Evolutionary conservation across 2,329 filamentous ascomycete genomes (phyloP), one percentile per base, ranked within the genome.

Genomic region (Alternaria brassicae): DNA sequence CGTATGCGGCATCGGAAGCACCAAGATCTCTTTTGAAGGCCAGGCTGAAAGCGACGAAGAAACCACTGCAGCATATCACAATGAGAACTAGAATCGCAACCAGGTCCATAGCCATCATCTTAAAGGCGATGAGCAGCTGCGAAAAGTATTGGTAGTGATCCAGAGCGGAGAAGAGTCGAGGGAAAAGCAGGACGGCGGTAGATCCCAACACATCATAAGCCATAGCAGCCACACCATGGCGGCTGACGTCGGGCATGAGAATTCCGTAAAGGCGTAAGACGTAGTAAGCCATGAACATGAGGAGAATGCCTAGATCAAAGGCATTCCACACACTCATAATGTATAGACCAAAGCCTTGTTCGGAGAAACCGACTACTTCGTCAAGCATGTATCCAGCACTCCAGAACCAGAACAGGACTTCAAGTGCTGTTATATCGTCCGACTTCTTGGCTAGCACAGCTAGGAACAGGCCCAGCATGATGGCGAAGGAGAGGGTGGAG

Each of bases 311-410:
- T 36, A 97, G 82, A 73, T 97, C 94, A 77, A 97, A 97, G 36
- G 93, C 88, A 77, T 97, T 97, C 94, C 94, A 97, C 77, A 97
- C 95, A 76, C 92, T 96, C 88, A 97, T 94, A 72, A 97, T 92
- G 79, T 97, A 98, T 28, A 98, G 86, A 36, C 93, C 93, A 76
- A 97, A 97, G 3, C 94, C 94, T 78, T 97, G 93, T 77, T 98
- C 94, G 67, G 93, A 97, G 82, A 97, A 97, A 10, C 93, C 93
- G 17, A 97, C 93, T 21, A 98, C 86, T 78, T 97, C 94, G 72
- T 97, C 94, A 30, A 97, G 86, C 92, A 97, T 96, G 78, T 96
- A 97, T 0, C 94, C 94, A 25, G 92, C 92, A 73, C 92, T 96
- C 93, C 94, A 98, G 77, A 97, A 92, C 94, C 94, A 98, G 79